Conservation (phyloP, 345 rosid species). For the Euphorbia peplus region DNA sequence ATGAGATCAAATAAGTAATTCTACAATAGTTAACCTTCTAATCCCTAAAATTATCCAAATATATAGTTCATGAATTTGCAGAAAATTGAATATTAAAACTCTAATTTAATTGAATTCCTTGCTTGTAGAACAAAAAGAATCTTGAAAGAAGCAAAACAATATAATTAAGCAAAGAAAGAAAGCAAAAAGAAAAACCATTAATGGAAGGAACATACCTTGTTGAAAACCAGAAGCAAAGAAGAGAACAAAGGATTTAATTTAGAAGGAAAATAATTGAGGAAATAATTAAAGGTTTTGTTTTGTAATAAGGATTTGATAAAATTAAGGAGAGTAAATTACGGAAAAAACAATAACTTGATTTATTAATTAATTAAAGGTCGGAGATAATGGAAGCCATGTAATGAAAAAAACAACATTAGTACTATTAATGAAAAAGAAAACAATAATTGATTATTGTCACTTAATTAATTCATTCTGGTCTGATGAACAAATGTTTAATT, state of each 20-base stretch:
- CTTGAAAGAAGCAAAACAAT: background rate
- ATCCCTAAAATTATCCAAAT: too few species aligned
- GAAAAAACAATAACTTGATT: conserved; percentile 7
- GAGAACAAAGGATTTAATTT: background rate
- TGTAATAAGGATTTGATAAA: conserved; percentile 5
- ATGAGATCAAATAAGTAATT: too few species aligned
- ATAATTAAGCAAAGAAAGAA: too few species aligned
- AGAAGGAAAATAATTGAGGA: background rate
- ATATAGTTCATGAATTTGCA: too few species aligned
- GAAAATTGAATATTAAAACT: background rate
- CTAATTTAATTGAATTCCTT: background rate
- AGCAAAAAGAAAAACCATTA: background rate
- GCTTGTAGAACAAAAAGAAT: conserved; percentile 11
- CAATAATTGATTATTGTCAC: too few species aligned
- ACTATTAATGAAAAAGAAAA: too few species aligned
- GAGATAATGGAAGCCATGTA: conserved; percentile 12
- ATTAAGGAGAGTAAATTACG: conserved; percentile 34
- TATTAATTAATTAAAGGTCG: too few species aligned
- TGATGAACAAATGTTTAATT: conserved; percentile 3
- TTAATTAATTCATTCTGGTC: too few species aligned
- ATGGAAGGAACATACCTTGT: conserved; percentile 25
- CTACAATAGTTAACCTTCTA: too few species aligned
- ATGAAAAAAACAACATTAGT: too few species aligned
- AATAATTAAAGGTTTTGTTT: background rate
- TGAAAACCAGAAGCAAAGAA: conserved; percentile 17